Evolutionary conservation across 495 filamentous ascomycete species (phyloP), one percentile per base, ranked within the genome.

Genomic region (Polyplosphaeria fusca): DNA sequence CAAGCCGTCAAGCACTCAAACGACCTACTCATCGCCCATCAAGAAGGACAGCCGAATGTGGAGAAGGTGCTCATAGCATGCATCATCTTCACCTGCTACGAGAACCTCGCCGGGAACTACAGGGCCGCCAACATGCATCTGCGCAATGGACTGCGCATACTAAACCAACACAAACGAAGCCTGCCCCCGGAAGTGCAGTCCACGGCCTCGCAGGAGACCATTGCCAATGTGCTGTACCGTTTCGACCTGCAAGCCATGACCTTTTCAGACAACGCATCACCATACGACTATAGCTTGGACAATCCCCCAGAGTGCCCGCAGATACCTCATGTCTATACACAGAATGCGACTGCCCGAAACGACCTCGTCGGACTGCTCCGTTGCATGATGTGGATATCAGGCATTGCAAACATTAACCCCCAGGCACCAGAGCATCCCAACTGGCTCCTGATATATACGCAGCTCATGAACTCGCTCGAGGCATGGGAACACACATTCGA

Each of bases 181-280:
- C 18, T 52, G n/a, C 18, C 45, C 3, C 51, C 25, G 27, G 13
- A 19, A 2, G 25, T 20, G 9, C 13, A 38, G 1, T 26, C 32
- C 7, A 60, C 49, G 24, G 32, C 54, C 2, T 27, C 49, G 13
- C 51, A 57, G 13, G 57, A 61, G 9, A 40, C 59, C 4, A 59
- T 62, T 20, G 53, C 47, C 0, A 41, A 55, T n/a, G 46, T 66
- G 1, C 55, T 66, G 5, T 58, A 47, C 41, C 63, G 63, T 16
- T 62, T 66, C 48, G 63, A 66, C 25, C 40, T 66, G 19, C 63
- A 66, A 35, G 53, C 63, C 9, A 66, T 66, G 63, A 62, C 63
- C 13, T 66, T 66, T 37, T 66, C 63, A 5, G 63, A 65, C 48
- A 54, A 52, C 22, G 20, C 52, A n/a, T 62, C 58, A 1, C 63